phyloP scores from a whole-genome alignment of 2,329 filamentous ascomycete genomes.

The Colletotrichum eremochloae region DNA sequence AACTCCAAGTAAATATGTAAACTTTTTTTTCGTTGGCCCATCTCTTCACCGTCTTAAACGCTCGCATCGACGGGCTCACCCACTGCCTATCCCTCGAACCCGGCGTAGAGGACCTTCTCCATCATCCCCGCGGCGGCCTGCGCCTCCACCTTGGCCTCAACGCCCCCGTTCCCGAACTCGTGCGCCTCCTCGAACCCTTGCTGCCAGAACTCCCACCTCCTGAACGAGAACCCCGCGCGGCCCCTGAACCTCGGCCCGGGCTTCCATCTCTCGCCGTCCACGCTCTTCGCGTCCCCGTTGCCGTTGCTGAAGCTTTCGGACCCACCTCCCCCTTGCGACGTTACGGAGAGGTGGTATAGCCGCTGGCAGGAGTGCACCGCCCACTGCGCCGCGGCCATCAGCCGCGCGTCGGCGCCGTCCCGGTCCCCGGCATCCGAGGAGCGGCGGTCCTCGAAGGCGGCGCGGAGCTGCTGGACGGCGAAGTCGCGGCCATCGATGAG shows the following conservation, averaged over 20 bases:
- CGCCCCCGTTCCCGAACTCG: constrained; percentile 33
- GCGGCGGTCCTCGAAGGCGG: constrained; percentile 39
- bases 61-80: too few species aligned
- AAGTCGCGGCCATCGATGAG: constrained; percentile 39
- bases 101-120: constrained; percentile 46
- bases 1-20: too few species aligned
- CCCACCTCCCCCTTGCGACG: not conserved
- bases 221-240: constrained; percentile 28
- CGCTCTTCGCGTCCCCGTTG: not conserved
- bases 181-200: constrained; percentile 36
- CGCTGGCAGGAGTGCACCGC: constrained; percentile 33
- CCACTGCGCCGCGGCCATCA: constrained; percentile 39
- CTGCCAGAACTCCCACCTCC: constrained; percentile 42
- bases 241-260: constrained; percentile 28
- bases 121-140: constrained; percentile 57
- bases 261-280: constrained; percentile 5
- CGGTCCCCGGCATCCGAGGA: constrained; percentile 22
- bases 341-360: constrained; percentile 39
- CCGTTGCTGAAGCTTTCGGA: not conserved
- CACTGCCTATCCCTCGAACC: constrained; percentile 17
- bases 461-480: constrained; percentile 38
- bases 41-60: not conserved
- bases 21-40: not conserved
- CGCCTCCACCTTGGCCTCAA: constrained; percentile 57
- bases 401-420: constrained; percentile 26